Conservation (phyloP, 805 yeast species). For the Isabelozyma rhagii region DNA sequence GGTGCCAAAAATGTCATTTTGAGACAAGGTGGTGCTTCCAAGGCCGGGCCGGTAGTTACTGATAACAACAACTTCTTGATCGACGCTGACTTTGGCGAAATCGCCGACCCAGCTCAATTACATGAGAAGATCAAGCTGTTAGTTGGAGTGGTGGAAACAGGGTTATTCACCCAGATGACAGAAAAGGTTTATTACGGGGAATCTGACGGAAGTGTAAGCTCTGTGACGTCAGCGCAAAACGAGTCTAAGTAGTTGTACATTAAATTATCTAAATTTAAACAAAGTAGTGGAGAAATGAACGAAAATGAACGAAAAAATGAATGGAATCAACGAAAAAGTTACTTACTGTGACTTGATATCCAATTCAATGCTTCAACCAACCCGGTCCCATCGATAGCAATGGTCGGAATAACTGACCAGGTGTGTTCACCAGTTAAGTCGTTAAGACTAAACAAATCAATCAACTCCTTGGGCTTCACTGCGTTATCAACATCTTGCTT, state of each 20-base stretch:
- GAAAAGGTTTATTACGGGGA: slow-evolving; percentile 87
- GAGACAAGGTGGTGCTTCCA: slow-evolving; percentile 85
- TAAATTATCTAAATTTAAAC: background rate
- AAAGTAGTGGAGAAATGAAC: background rate
- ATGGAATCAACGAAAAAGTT: background rate
- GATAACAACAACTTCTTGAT: slow-evolving; percentile 92
- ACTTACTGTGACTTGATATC: slow-evolving; percentile 64
- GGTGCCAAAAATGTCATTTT: slow-evolving; percentile 65
- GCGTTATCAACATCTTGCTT: slow-evolving; percentile 77
- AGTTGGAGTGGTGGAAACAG: slow-evolving; percentile 96
- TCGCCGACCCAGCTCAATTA: slow-evolving; percentile 48
- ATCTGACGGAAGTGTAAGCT: slow-evolving; percentile 54
- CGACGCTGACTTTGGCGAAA: slow-evolving; percentile 88
- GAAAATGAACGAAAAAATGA: background rate
- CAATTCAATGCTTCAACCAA: slow-evolving; percentile 83
- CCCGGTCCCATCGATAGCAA: slow-evolving; percentile 89
- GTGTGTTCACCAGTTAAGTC: slow-evolving; percentile 59
- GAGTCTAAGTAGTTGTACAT: background rate
- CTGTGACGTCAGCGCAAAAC: slow-evolving; percentile 7
- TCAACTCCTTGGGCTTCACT: slow-evolving; percentile 74
- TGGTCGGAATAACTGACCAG: slow-evolving; percentile 91
- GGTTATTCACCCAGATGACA: slow-evolving; percentile 76
- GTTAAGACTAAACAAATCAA: slow-evolving; percentile 65
- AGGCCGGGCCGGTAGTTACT: slow-evolving; percentile 96
- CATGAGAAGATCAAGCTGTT: slow-evolving; percentile 66